phyloP scores from a whole-genome alignment of 2,329 filamentous ascomycete genomes.

The Juglanconis oblonga region DNA sequence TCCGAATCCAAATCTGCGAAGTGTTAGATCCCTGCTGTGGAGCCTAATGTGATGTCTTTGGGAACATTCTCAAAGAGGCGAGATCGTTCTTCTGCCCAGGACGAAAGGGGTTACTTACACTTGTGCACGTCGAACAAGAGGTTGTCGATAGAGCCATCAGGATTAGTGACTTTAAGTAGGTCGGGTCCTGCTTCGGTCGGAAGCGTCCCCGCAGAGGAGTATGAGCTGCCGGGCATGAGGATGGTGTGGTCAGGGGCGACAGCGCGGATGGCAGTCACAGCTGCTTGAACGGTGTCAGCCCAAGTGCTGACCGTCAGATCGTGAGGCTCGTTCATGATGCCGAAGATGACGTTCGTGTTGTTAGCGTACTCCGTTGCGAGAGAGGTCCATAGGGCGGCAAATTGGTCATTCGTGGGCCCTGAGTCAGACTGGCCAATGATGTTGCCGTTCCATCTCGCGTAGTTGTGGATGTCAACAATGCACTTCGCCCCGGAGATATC shows the following conservation, averaged over 20 bases:
- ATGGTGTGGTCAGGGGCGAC: conserved; percentile 60
- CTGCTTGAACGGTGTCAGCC: conserved; percentile 58
- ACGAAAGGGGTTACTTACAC: conserved; percentile 24
- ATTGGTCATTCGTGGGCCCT: conserved; percentile 51
- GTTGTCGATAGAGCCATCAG: conserved; percentile 51
- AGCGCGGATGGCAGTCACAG: conserved; percentile 62
- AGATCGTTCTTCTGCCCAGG: too few relatives aligned
- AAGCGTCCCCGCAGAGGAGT: conserved; percentile 49
- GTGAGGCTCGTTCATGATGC: conserved; percentile 67
- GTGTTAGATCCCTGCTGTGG: too few relatives aligned
- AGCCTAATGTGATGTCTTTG: too few relatives aligned
- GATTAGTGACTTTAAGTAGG: conserved; percentile 52
- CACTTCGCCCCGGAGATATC: conserved; percentile 42
- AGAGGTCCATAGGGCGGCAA: conserved; percentile 54
- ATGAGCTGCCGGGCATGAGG: conserved; percentile 60
- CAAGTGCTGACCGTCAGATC: conserved; percentile 50
- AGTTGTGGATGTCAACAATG: conserved; percentile 39
- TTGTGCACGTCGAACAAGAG: conserved; percentile 59
- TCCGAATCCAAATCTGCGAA: conserved; percentile 46
- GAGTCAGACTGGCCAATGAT: conserved; percentile 58
- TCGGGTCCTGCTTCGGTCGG: conserved; percentile 48
- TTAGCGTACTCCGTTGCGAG: conserved; percentile 54
- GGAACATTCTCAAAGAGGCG: too few relatives aligned
- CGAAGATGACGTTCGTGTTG: conserved; percentile 54
- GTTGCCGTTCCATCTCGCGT: conserved; percentile 55